These are phyloP conservation scores for Fusarium sp. DNA, from an alignment of 2,329 filamentous ascomycete species.

Conservation along the genomic window DNA sequence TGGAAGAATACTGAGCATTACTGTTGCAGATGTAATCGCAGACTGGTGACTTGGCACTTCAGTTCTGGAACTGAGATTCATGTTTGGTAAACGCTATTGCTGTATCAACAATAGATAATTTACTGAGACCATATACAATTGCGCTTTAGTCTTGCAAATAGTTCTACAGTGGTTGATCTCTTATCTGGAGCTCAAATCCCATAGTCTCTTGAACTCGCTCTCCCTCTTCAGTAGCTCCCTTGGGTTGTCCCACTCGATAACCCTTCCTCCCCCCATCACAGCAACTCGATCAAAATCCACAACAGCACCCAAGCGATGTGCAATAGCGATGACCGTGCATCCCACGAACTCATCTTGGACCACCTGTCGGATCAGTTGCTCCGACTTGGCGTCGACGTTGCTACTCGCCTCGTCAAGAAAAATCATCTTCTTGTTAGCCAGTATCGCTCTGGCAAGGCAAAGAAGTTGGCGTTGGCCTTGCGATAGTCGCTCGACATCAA, in stretches of 20 bases:
- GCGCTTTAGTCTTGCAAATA: background rate
- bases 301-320: conserved; percentile 41
- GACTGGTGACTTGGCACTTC: conserved; percentile 35
- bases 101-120: background rate
- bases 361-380: conserved; percentile 46
- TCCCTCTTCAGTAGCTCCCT: conserved; percentile 4
- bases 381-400: conserved; percentile 48
- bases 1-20: conserved; percentile 40
- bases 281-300: conserved; percentile 17
- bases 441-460: conserved; percentile 48
- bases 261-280: conserved; percentile 8
- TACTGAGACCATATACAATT: background rate
- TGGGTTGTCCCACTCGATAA: conserved; percentile 24
- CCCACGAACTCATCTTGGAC: conserved; percentile 44
- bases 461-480: conserved; percentile 58
- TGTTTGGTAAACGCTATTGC: conserved; percentile 16
- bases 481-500: conserved; percentile 46
- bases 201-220: conserved; percentile 21
- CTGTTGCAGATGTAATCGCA: conserved; percentile 36
- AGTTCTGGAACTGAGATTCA: conserved; percentile 36
- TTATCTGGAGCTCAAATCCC: conserved; percentile 8
- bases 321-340: conserved; percentile 61
- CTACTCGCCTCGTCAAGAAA: conserved; percentile 51
- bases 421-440: conserved; percentile 47
- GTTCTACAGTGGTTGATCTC: background rate